Base-by-base conservation (phyloP, 257 asterid species). In the Mitragyna speciosa region DNA sequence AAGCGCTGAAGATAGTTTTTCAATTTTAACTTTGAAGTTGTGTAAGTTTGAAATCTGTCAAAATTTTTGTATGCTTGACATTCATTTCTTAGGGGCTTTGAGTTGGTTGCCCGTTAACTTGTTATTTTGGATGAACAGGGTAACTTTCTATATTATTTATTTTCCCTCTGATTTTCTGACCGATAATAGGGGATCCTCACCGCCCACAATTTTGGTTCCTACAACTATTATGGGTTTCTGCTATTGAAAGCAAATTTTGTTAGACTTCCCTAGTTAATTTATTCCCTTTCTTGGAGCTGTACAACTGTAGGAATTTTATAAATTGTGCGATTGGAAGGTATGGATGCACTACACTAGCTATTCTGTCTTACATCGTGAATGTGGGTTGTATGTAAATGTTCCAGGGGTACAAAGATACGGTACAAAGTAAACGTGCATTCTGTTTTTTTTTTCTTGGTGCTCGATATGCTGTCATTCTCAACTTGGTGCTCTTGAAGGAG, bases 1-100 rank as follows among this genome's bases (percentile, higher is more conserved):
- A 94, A 92, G 87, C 96, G 97, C 39, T 91, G 80, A 75, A 85
- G 33, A 4, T 36, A 36, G 41, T 36, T 1, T 2, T 36, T 36
- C 4, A 36, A 26, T 70, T 22, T 2, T 51, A 39, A 28, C 47
- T 19, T 43, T 28, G 11, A 56, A 47, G 64, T 47, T 63, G 31
- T 76, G 51, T 22, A 30, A 76, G 36, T 20, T 76, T 22, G 51
- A 45, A 76, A 45, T 3, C 16, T 65, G 36, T 51, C 33, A 12
- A 26, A 58, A 5, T 1, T 79, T 71, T 71, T 28, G 61, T 70
- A 26, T 20, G 28, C 51, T 47, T 26, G n/a, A 26, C 58, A 12
- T 47, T 30, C 1, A 65, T 66, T 63, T 48, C 70, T 4, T 66
- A 19, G 73, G 30, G 65, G n/a, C 45, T 11, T 65, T 76, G 4